A percentile compares a stretch with the other conserved stretches of the same genome.
Conservation (phyloP, 2,329 filamentous ascomycete genomes). For the Colletotrichum magnum region DNA sequence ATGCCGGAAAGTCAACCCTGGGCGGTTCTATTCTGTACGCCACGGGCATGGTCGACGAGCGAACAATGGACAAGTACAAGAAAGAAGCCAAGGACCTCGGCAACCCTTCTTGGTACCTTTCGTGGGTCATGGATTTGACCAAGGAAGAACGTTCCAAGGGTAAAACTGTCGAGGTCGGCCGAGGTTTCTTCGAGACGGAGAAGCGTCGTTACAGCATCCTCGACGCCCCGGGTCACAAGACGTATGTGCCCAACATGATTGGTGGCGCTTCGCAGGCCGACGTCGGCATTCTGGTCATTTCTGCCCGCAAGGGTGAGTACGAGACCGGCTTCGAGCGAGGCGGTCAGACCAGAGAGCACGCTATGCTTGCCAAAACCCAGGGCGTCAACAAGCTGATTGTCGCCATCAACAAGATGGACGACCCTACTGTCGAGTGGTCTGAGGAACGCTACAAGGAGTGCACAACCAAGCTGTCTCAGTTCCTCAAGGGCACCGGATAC, state of each 20-base stretch:
- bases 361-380: slow-evolving; percentile 97
- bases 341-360: slow-evolving; percentile 97
- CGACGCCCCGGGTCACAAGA: slow-evolving; percentile 98
- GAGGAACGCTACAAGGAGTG: slow-evolving; percentile 95
- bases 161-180: slow-evolving; percentile 97
- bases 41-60: slow-evolving; percentile 99
- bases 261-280: slow-evolving; percentile 94
- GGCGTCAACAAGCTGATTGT: slow-evolving; percentile 97
- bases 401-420: slow-evolving; percentile 99
- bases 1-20: slow-evolving; percentile 97
- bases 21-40: slow-evolving; percentile 93
- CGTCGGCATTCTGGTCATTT: slow-evolving; percentile 95
- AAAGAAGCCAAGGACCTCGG: slow-evolving; percentile 95
- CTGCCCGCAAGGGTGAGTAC: slow-evolving; percentile 97
- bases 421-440: slow-evolving; percentile 95
- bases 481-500: slow-evolving; percentile 93
- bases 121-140: slow-evolving; percentile 97
- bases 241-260: slow-evolving; percentile 98
- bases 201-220: slow-evolving; percentile 97
- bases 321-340: slow-evolving; percentile 98
- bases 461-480: slow-evolving; percentile 86
- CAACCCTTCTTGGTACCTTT: slow-evolving; percentile 98
- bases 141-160: slow-evolving; percentile 97
- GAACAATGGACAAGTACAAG: slow-evolving; percentile 98
- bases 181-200: slow-evolving; percentile 96